Evolutionary conservation across 768 basidiomycete species (phyloP), one percentile per base, ranked within the genome.

Genomic region (Termitomyces sp.): DNA sequence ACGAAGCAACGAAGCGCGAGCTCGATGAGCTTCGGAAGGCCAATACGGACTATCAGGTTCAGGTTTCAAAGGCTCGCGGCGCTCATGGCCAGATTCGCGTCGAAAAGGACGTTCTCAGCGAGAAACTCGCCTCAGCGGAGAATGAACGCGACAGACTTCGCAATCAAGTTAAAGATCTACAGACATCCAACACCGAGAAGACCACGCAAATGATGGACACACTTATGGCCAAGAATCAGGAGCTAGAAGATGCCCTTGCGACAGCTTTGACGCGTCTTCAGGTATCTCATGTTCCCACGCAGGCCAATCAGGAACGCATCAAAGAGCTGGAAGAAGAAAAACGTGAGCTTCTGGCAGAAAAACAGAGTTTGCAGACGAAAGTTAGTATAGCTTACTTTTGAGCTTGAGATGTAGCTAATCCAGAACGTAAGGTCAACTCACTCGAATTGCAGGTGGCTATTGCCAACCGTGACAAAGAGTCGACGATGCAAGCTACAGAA

Each of bases 51-150:
- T 77, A 84, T 49, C 89, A 91, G 65, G 74, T 85, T 34, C 87
- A 91, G 64, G 65, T 93, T 12, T 82, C 84, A 13, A 91, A 90
- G 72, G 88, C 91, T 50, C 87, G 89, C 53, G 83, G 85, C 22
- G 84, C 85, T 14, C 86, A 91, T 64, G 89, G 90, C 0, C 87
- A 89, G 66, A 81, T 88, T 5, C 84, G 89, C 16, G 89, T 89
- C 14, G 91, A 94, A 76, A 94, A 92, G 72, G 91, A 93, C 49
- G 74, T 82, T 37, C 68, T 91, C 46, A 71, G 65, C 22, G 88
- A 91, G 61, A 88, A 88, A 61, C 72, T 90, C 32, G 72, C 69
- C 24, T 74, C 75, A 24, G 76, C 76, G 0, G 91, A 93, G 68
- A 75, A 69, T 30, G 90, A 93, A 53, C 83, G 89, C 22, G 88